Percentiles rank a stretch among this genome's conserved stretches.
phyloP scores from a whole-genome alignment of 352 stramenopile species.

The Phytophthora quininea region DNA sequence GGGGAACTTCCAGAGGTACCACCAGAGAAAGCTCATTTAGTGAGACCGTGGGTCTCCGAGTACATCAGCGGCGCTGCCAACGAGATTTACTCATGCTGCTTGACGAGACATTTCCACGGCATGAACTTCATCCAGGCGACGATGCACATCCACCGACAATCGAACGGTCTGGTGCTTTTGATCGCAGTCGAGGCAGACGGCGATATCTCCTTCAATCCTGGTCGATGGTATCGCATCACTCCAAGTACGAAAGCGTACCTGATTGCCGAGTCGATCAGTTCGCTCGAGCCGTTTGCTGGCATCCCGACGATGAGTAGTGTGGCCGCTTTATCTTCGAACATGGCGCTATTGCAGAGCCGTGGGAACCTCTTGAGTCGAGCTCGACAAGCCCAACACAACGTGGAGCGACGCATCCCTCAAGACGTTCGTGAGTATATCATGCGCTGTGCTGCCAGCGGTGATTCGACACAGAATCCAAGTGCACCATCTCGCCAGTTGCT shows the following conservation, averaged over 20 bases:
- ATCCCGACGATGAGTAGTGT: constrained; percentile 30
- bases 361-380: constrained; percentile 57
- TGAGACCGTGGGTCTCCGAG: constrained; percentile 70
- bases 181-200: constrained; percentile 76
- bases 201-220: constrained; percentile 79
- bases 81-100: constrained; percentile 79
- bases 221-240: constrained; percentile 58
- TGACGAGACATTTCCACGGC: constrained; percentile 63
- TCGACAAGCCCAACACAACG: constrained; percentile 70
- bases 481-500: constrained; percentile 53
- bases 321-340: constrained; percentile 36
- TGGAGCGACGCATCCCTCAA: constrained; percentile 69
- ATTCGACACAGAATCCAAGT: constrained; percentile 41
- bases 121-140: constrained; percentile 80
- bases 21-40: constrained; percentile 17
- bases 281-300: constrained; percentile 53
- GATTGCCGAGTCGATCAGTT: constrained; percentile 74
- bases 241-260: constrained; percentile 69
- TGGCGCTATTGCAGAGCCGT: constrained; percentile 38
- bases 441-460: constrained; percentile 37
- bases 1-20: constrained; percentile 37
- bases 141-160: constrained; percentile 72
- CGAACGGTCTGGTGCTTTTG: constrained; percentile 72
- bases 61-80: constrained; percentile 81
- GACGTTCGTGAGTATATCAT: constrained; percentile 67